Base-by-base conservation (phyloP, 352 stramenopile species). In the Globisporangium viniferum region DNA sequence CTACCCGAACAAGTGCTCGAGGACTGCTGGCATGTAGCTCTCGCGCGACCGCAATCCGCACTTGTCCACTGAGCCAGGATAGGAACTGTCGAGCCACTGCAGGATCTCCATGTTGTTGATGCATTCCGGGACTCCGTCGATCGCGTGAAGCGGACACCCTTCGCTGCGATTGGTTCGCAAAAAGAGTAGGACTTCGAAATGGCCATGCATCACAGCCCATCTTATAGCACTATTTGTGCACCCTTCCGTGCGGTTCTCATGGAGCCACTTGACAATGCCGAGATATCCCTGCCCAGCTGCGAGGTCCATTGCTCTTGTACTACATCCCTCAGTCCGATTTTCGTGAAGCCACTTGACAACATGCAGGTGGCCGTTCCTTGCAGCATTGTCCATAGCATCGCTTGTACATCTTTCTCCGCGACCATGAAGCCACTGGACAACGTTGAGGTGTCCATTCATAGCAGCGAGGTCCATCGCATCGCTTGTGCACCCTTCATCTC, bases 391-490 rank as follows among this genome's bases (percentile, higher is more conserved):
- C 7, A 58, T 58, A 14, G 51, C 51, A 8, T 36, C 24, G 18
- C 5, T 4, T 7, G 53, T 24, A 24, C 51, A 58, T 2, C 24
- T 3, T 36, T 58, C 51, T 15, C 12, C 4, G 3, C 51, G 51
- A 18, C 27, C 49, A 31, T 57, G 49, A 29, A 57, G 49, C 49
- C 49, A 57, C 49, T n/a, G 9, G 5, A 57, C 3, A 8, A 57
- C 9, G n/a, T 57, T 22, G n/a, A 61, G 22, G 9, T 31, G 57
- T 18, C 39, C 39, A 9, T 33, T 49, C 24, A 14, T 51, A 3
- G 57, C 57, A 62, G 57, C 57, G 9, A 27, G 4, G 7, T 62
- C 35, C 57, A 62, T 62, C 20, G 57, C 57, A 14, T 62, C 7
- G 2, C 1, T n/a, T 2, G 57, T 35, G 10, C 57, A 62, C 14